phyloP scores from a whole-genome alignment of 108 stramenopile genomes.

The Nitzschia inconspicua region DNA sequence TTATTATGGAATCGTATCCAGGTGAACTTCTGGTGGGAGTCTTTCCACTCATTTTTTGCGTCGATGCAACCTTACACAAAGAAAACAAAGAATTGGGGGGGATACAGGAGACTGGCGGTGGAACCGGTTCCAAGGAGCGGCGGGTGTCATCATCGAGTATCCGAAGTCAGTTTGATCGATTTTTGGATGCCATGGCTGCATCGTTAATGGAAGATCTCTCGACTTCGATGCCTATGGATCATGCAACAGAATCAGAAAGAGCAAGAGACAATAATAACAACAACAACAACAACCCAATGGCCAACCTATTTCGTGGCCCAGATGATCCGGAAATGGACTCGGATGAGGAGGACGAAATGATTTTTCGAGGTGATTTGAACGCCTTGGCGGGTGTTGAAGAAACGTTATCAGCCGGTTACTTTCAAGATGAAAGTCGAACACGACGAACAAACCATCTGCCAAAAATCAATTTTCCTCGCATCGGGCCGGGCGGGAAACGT shows the following conservation, averaged over 20 bases:
- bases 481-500: not conserved
- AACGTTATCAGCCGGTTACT: not conserved
- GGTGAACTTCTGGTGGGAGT: slow-evolving; percentile 49
- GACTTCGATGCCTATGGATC: not conserved
- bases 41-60: slow-evolving; percentile 58
- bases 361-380: not conserved
- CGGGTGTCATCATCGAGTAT: not conserved
- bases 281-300: not conserved
- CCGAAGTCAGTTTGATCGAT: slow-evolving; percentile 46
- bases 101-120: not conserved
- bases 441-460: not conserved
- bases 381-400: not conserved
- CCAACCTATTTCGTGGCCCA: slow-evolving; percentile 17
- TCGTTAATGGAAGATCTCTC: slow-evolving; percentile 17
- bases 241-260: not conserved
- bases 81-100: slow-evolving; percentile 1
- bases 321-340: slow-evolving; percentile 23
- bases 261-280: not conserved
- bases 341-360: slow-evolving; percentile 14
- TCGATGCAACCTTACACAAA: slow-evolving; percentile 34
- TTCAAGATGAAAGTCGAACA: not conserved
- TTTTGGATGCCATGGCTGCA: slow-evolving; percentile 51
- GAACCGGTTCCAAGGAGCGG: not conserved
- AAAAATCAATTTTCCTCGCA: slow-evolving; percentile 1
- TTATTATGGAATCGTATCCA: slow-evolving; percentile 50